Conservation (phyloP, 768 basidiomycete species). For the Russula earlei region DNA sequence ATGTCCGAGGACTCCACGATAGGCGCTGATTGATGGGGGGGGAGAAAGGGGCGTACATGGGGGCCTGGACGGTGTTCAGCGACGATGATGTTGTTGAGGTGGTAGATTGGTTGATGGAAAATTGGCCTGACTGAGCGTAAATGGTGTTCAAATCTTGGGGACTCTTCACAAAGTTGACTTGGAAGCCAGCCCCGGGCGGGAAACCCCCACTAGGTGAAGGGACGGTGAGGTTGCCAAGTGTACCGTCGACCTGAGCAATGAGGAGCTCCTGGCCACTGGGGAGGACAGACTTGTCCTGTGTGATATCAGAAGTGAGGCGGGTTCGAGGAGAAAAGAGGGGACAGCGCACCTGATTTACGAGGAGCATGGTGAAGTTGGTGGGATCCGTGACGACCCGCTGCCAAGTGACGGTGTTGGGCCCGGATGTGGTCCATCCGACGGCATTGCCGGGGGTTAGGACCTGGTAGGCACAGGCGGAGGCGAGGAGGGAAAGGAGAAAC, state of each 20-base stretch:
- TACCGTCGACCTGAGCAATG: constrained; percentile 43
- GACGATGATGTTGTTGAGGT: constrained; percentile 9
- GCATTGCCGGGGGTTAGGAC: constrained; percentile 38
- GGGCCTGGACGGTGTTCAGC: not conserved
- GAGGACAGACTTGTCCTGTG: not conserved
- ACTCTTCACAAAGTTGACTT: constrained; percentile 60
- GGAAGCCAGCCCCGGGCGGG: constrained; percentile 53
- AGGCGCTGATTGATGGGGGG: not conserved
- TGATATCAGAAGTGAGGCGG: not conserved
- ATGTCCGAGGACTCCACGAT: not conserved
- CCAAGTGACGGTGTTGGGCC: constrained; percentile 50
- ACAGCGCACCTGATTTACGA: constrained; percentile 46
- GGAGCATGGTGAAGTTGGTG: constrained; percentile 55
- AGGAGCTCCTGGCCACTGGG: constrained; percentile 35
- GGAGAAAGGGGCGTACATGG: not conserved
- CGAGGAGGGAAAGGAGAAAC: constrained; percentile 38
- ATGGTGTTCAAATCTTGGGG: constrained; percentile 39
- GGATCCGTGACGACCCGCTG: constrained; percentile 55
- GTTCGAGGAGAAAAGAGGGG: not conserved
- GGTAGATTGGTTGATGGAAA: constrained; percentile 34
- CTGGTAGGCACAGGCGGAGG: constrained; percentile 51
- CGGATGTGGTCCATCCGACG: constrained; percentile 48
- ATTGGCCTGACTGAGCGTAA: constrained; percentile 62
- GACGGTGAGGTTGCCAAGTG: constrained; percentile 47
- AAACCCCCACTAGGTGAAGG: constrained; percentile 56